A percentile compares a stretch with the other conserved stretches of the same genome.
Conservation (phyloP, 2,329 filamentous ascomycete genomes). For the Cyphellophora europaea region DNA sequence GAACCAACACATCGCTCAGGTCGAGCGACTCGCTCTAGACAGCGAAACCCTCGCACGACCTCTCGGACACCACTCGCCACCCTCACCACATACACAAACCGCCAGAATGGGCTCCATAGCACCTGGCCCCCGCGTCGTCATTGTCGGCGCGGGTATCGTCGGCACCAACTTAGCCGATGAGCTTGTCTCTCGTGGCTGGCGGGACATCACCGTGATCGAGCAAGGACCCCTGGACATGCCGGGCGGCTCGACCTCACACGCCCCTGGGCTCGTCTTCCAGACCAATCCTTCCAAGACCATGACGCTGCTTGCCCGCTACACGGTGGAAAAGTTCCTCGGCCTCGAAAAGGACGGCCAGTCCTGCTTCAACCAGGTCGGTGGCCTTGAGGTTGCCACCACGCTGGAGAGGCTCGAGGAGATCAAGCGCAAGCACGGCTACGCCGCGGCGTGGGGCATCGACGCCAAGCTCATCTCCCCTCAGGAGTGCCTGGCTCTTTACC, state of each 20-base stretch:
- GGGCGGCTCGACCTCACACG: slow-evolving; percentile 57
- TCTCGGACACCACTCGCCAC: no score
- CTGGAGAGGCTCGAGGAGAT: slow-evolving; percentile 49
- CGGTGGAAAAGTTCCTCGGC: slow-evolving; percentile 49
- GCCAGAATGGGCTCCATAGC: slow-evolving; percentile 21
- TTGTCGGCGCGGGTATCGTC: slow-evolving; percentile 57
- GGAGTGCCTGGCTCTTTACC: slow-evolving; percentile 46
- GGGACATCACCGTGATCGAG: slow-evolving; percentile 54
- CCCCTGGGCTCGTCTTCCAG: slow-evolving; percentile 56
- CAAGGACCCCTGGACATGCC: slow-evolving; percentile 55
- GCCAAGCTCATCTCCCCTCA: slow-evolving; percentile 42
- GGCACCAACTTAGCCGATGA: slow-evolving; percentile 57
- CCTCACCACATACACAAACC: slow-evolving; percentile 3
- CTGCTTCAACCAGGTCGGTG: slow-evolving; percentile 55
- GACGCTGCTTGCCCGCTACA: slow-evolving; percentile 52
- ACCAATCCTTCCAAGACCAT: slow-evolving; percentile 39
- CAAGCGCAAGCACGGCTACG: slow-evolving; percentile 54
- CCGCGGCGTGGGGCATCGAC: slow-evolving; percentile 52
- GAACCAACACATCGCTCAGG: no score
- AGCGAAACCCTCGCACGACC: no score
- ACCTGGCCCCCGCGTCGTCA: slow-evolving; percentile 40
- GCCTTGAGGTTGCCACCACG: slow-evolving; percentile 54
- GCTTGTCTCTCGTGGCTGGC: slow-evolving; percentile 53
- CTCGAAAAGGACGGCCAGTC: slow-evolving; percentile 38
- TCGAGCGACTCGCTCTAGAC: no score